Base-by-base conservation (phyloP, 176 grass and related monocot species). In the Raddia distichophylla region DNA sequence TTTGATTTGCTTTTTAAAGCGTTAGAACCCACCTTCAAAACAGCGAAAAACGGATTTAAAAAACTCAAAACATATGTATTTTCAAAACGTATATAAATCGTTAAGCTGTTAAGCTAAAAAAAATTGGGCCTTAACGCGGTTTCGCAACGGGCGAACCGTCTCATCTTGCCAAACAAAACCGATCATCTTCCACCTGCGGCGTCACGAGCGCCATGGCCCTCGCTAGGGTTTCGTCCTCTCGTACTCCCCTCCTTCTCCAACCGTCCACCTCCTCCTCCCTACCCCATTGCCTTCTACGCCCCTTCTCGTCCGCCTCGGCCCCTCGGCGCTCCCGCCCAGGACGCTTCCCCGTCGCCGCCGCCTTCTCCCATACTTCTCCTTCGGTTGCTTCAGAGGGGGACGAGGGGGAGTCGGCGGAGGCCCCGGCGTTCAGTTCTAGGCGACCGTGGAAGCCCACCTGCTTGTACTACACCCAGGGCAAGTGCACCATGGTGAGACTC, bases 391-490 rank as follows among this genome's bases (percentile, higher is more conserved):
- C 67, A 1, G 8, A 47, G 44, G 69, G 56, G 3, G 65, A n/a
- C 27, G 85, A 88, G 53, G 83, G 54, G 60, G 67, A 47, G 73
- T 10, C 61, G 64, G 64, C 32, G 48, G 83, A 79, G 43, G 80
- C 69, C 7, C 17, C 73, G 81, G 72, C 44, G 46, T 8, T 71
- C 51, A 61, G 32, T 16, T 61, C 80, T 51, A 81, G 68, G 57
- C 75, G 55, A 11, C 80, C 83, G n/a, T 98, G 95, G 95, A 98
- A 82, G 83, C 95, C 88, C 65, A 87, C 86, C 49, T 98, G 91
- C 67, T 84, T 97, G 80, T 97, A 97, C 59, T 94, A 91, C 76
- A 94, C 89, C 8, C 94, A 97, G 84, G 85, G 89, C 45, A 97
- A 82, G 69, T 97, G 91, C 80, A 88, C 89, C 54, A 88, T 89